Evolutionary conservation across 768 basidiomycete species (phyloP), one percentile per base, ranked within the genome.

Genomic region (Chalciporus piperatus): DNA sequence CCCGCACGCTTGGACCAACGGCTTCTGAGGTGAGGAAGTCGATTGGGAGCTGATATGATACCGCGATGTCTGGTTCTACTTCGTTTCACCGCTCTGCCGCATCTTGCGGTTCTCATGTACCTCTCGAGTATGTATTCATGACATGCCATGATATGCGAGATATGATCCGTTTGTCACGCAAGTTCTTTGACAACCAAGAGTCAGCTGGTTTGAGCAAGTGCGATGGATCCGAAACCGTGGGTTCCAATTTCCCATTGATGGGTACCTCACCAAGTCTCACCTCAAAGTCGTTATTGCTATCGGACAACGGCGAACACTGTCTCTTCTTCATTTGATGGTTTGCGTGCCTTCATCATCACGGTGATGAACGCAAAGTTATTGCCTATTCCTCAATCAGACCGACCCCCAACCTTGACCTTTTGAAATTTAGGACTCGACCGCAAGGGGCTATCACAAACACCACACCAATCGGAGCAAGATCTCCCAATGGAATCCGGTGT

Each of bases 1-100:
- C 88, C 86, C 92, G 92, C 92, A 94, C 92, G 92, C 92, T 94
- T 94, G 77, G 78, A 93, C 92, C 92, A 93, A 94, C 87, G 83
- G 81, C 80, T 81, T 76, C 73, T 50, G 64, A 65, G 72, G 77
- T 69, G 74, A 76, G 80, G 76, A 76, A 80, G 82, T 76, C 84
- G 89, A 91, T 89, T 90, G 89, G 89, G 89, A 91, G 89, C 89
- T 90, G 87, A 85, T 80, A 68, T 72, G 72, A 62, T 69, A 56
- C 59, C 60, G 61, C 37, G 57, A 51, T 64, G 54, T 60, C 50
- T 49, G 54, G 57, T 59, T 52, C 65, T 55, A 39, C 35, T 50
- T 64, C 54, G 41, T 52, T 56, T 52, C 37, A 39, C 49, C 42
- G 4, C 44, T 53, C 48, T 43, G 40, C 51, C 35, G 49, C 47